Conservation (phyloP, 202 grass and related monocot genomes). For the Schoenoplectus triqueter region DNA sequence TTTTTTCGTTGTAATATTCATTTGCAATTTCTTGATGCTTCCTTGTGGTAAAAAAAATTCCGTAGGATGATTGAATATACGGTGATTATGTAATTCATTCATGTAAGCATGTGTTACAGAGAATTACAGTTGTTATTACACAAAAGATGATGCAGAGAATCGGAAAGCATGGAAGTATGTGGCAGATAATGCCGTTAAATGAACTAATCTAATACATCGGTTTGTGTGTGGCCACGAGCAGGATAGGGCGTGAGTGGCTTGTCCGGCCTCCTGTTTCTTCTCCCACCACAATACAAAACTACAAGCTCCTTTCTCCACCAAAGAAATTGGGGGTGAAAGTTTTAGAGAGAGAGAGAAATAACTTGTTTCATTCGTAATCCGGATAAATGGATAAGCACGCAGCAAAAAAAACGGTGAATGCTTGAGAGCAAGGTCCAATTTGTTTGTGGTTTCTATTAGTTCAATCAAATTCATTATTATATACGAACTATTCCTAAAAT, state of each 20-base stretch:
- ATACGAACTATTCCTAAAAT: not conserved
- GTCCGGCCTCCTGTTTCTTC: slow-evolving; percentile 5
- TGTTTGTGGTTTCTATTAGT: not conserved
- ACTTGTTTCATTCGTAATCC: slow-evolving; percentile 22
- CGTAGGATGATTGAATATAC: not conserved
- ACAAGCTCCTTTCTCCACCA: slow-evolving; percentile 5
- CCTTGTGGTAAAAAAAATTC: not conserved
- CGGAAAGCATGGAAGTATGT: slow-evolving; percentile 20
- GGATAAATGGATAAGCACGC: not conserved
- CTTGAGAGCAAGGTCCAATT: not conserved
- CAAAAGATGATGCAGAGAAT: not conserved
- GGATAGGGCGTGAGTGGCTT: slow-evolving; percentile 41
- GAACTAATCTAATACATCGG: slow-evolving; percentile 21
- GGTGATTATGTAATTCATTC: not conserved
- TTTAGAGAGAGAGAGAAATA: not conserved
- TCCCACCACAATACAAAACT: slow-evolving; percentile 22
- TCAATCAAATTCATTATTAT: not conserved
- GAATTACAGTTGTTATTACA: not conserved
- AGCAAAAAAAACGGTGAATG: not conserved
- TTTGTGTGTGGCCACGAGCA: slow-evolving; percentile 40
- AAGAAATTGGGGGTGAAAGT: slow-evolving; percentile 19
- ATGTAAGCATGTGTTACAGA: not conserved
- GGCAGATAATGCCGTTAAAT: slow-evolving; percentile 14
- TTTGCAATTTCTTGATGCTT: not conserved
- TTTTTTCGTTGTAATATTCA: not conserved